Conservation (phyloP, 306 rosid genomes). For the Trichosanthes cucumerina region DNA sequence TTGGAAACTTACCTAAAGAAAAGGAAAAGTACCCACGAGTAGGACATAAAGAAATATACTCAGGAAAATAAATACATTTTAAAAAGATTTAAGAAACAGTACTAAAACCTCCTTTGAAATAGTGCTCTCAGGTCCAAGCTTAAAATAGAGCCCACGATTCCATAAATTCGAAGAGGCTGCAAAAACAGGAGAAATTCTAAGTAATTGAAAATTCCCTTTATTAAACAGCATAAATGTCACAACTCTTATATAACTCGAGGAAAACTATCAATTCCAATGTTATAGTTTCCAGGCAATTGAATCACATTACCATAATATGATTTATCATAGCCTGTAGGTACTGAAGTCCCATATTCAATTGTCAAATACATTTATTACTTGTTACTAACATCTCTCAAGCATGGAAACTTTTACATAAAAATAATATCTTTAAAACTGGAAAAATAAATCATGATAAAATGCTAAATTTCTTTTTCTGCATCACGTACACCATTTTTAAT, state of each 20-base stretch:
- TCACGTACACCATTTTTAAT: not conserved
- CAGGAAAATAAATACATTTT: not conserved
- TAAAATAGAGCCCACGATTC: slow-evolving; percentile 65
- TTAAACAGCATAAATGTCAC: not conserved
- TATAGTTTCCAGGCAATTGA: not conserved
- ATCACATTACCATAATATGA: not conserved
- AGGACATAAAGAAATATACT: not conserved
- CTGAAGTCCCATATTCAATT: not conserved
- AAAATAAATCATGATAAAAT: not conserved
- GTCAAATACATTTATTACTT: not conserved
- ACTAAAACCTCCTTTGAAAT: slow-evolving; percentile 56
- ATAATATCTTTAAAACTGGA: not conserved
- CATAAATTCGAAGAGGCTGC: slow-evolving; percentile 62
- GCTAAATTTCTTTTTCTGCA: not conserved
- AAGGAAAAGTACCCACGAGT: not conserved
- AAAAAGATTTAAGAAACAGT: not conserved
- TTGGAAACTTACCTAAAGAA: not conserved
- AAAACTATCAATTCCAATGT: not conserved
- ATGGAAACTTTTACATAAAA: not conserved
- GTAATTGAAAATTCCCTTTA: not conserved
- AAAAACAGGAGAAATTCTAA: slow-evolving; percentile 16
- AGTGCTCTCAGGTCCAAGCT: slow-evolving; percentile 36
- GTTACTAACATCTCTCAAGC: not conserved
- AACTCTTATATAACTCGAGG: not conserved
- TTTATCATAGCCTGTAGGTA: not conserved